A percentile compares a stretch with the other conserved stretches of the same genome.
Evolutionary conservation across 2,329 filamentous ascomycete species (phyloP).

Genomic region (Trichoderma harzianum): DNA sequence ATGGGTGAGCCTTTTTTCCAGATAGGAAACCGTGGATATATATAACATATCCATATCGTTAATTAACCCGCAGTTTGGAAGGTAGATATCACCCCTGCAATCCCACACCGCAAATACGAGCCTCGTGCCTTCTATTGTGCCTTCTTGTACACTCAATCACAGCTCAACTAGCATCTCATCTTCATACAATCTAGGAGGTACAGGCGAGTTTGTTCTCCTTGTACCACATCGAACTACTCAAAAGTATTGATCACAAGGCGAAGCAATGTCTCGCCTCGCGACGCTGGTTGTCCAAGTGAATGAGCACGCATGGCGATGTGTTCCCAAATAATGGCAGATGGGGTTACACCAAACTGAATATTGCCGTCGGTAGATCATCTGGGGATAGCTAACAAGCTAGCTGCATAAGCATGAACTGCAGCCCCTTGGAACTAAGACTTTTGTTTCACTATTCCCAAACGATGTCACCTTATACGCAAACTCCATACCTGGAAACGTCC

Average conservation of each 20-base stretch:
- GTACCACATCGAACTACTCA: neutral
- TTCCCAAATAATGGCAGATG: neutral
- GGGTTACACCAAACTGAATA: neutral
- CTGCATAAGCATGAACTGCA: neutral
- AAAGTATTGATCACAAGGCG: neutral
- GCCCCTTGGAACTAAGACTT: neutral
- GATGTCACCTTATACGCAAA: neutral
- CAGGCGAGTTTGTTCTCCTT: neutral
- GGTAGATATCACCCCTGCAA: neutral
- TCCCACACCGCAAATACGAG: neutral
- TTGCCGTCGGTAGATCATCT: neutral
- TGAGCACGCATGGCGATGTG: neutral
- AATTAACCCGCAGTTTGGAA: neutral
- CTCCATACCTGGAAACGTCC: neutral
- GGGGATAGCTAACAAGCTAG: neutral
- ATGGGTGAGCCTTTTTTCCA: neutral
- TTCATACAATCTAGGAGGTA: neutral
- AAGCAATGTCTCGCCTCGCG: neutral
- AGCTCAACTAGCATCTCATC: neutral
- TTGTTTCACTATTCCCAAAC: neutral
- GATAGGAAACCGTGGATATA: neutral
- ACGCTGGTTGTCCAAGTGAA: neutral
- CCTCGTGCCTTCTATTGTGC: neutral
- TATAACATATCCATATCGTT: neutral
- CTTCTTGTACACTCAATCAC: neutral